Base-by-base conservation (phyloP, 495 filamentous ascomycete species). In the Penicillium salamii region DNA sequence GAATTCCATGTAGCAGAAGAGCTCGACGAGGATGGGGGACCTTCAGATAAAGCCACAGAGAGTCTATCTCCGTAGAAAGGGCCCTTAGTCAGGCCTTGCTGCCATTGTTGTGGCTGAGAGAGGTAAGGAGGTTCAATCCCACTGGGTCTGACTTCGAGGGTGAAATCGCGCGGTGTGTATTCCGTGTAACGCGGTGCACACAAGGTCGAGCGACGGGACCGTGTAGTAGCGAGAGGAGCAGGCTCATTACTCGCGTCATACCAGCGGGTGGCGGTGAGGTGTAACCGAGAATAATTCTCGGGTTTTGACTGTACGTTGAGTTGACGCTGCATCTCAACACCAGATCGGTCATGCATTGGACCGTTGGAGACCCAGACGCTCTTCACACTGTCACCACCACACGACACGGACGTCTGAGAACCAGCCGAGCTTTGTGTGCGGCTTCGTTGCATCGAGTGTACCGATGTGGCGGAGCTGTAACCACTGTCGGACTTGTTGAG, bases 401-500 rank as follows among this genome's bases (percentile, higher is more conserved):
- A 52, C 17, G 55, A 62, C 4, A 36, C 32, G 1, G 63, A 68
- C 3, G 53, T 31, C 23, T 68, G 63, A 21, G 68, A 71, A 31
- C 62, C 67, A 12, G 64, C 42, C 1, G 66, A 70, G 4, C 31
- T 53, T 24, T 61, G 51, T 7, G 62, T 56, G 12, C 48, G 55
- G 49, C 54, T 63, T 15, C 54, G 57, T 14, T 63, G 64, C 18
- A 60, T 32, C 7, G 65, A 70, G 34, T 57, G 59, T 14, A 69
- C 43, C 4, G 70, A 71, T 8, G 62, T 57, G 7, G 63, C 67
- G 32, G 69, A 74, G 50, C 68, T 74, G 49, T 76, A 74, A 14
- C 72, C 72, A 49, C 72, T 74, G 48, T 76, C 72, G 19, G 56
- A 58, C 42, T 72, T 69, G 43, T 54, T 64, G 35, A 65, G 58